Evolutionary conservation across 1,139 yeast species (phyloP), one percentile per base, ranked within the genome.

Genomic region (Arxiozyma bovina): DNA sequence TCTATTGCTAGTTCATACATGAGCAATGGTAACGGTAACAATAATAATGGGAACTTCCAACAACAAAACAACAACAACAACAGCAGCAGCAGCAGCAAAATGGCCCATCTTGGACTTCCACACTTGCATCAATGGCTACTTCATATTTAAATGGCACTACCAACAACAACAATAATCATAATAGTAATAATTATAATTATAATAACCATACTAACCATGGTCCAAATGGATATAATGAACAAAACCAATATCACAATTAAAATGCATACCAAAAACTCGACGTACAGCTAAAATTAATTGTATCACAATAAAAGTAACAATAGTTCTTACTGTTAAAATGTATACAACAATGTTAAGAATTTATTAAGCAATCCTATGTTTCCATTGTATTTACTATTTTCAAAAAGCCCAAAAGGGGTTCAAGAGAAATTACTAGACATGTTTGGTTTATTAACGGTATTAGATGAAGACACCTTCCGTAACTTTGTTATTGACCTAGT

Each of bases 1-100:
- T 55, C 56, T 15, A 58, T 55, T 57, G 58, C 59, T 6, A 54
- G 56, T 41, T 53, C 54, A 30, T 55, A 58, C 34, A 50, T 56
- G 11, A 50, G 51, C 6, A 50, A 52, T 21, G 49, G 45, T 44
- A 56, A 48, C 27, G 20, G 20, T 30, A 41, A 49, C 27, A 20
- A 48, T 45, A 42, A 40, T 17, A 25, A 46, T 17, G 49, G 17
- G 8, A 34, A 27, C 8, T 38, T 42, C 18, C 49, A 46, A 46
- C 40, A 49, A 17, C 47, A 42, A n/a, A n/a, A n/a, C n/a, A n/a
- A n/a, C n/a, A n/a, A n/a, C 49, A 46, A 46, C 40, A 49, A 17
- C 47, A 42, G 18, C 50, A 50, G 49, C 40, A 43, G 15, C 56
- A 48, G n/a, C 55, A 50, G 30, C 53, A 49, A 38, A 25, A 45